Base-by-base conservation (phyloP, 2,329 filamentous ascomycete species). In the Cladophialophora bantiana region DNA sequence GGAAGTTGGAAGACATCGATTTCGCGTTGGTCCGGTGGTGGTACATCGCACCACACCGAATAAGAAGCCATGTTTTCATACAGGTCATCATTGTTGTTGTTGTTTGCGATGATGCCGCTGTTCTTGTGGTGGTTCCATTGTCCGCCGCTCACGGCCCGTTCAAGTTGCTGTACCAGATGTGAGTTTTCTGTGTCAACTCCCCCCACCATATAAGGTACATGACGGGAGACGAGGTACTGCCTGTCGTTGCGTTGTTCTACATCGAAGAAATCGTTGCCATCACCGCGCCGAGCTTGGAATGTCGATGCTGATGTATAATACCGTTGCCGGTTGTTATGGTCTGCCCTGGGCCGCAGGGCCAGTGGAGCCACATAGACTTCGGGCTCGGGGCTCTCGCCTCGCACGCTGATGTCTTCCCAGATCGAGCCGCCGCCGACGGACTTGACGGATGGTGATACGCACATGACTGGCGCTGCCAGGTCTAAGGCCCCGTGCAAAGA, bases 361-460 rank as follows among this genome's bases (percentile, higher is more conserved):
- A 61, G 52, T 6, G 60, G 60, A 20, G 60, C 50, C 7, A 62
- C 26, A 32, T 60, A 31, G 3, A 34, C 40, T 59, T 62, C 61
- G 6, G 62, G 59, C 32, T 58, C 72, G 54, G 50, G 70, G 45
- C 50, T 72, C 63, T 64, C 63, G 55, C 56, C 70, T 57, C 32
- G 62, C 7, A 72, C 64, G 40, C 70, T 73, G 32, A 68, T 72
- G 62, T 80, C 79, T 72, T 81, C 79, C 75, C 78, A 81, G 56
- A 81, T 80, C 0, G 76, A 77, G 7, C 78, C 54, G 18, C 55
- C 68, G 56, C 74, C 73, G 12, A 58, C 53, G 6, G 64, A 65
- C 18, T 61, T 42, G 10, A 48, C 36, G 9, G 67, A 67, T n/a
- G 67, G 69, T 7, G 67, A 69, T 15, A 50, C 50, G 4, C 40